Evolutionary conservation across 495 filamentous ascomycete species (phyloP), one percentile per base, ranked within the genome.

Genomic region (Aspergillus asperescens): DNA sequence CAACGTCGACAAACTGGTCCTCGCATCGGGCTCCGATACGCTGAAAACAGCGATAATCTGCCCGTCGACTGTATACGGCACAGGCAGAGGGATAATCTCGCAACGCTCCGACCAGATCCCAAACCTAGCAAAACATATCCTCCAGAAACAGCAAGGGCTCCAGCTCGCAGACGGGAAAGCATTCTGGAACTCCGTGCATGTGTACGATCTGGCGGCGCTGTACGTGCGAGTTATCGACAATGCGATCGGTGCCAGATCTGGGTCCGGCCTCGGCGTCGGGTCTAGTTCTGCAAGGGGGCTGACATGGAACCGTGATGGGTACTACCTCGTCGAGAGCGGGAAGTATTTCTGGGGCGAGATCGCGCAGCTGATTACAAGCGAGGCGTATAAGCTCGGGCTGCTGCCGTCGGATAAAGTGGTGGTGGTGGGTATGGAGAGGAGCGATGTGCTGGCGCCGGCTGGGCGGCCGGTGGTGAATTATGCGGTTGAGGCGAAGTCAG

Each of bases 251-350:
- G n/a, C n/a, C n/a, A n/a, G n/a, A n/a, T n/a, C n/a, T n/a, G n/a
- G n/a, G n/a, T n/a, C n/a, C n/a, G n/a, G n/a, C n/a, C n/a, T n/a
- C n/a, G n/a, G n/a, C n/a, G n/a, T n/a, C n/a, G n/a, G n/a, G n/a
- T n/a, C n/a, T n/a, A n/a, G n/a, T 28, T n/a, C 39, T 6, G 15
- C 3, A 2, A 22, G 9, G 8, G 7, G 29, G 15, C 12, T 23
- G 6, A 44, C 41, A 0, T 44, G 41, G 41, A 44, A 44, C 18
- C n/a, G 7, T 1, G 24, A 44, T 1, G 24, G 41, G 15, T 44
- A 29, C 24, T 44, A 44, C n/a, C 41, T 44, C 22, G 41, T 44
- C 22, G 41, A 44, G n/a, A 44, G 22, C 23, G 41, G 41, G 23
- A 29, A 8, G 13, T 28, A 44, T 29, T 19, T 28, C 23, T 44